Conservation (phyloP, 768 basidiomycete genomes). For the Auricularia sp. region DNA sequence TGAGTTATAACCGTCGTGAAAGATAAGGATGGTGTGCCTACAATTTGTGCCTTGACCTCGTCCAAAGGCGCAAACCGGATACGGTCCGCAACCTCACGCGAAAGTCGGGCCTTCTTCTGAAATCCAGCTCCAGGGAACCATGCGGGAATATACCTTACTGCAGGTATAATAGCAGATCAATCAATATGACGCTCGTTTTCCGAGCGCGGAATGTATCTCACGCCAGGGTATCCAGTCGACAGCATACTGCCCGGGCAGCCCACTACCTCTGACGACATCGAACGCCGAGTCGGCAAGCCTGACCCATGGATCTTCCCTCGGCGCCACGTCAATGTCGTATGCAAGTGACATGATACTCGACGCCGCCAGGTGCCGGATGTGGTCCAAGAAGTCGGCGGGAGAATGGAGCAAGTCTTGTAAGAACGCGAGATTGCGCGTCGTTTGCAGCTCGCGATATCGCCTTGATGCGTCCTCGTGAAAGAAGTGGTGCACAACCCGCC, state of each 20-base stretch:
- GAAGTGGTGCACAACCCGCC: conserved; percentile 1
- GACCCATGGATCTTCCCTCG: not conserved
- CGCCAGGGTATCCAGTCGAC: not conserved
- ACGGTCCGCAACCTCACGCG: not conserved
- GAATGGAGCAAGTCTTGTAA: not conserved
- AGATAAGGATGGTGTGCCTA: no score
- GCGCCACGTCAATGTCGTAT: not conserved
- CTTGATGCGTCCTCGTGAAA: not conserved
- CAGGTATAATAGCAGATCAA: no score
- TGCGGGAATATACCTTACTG: conserved; percentile 14
- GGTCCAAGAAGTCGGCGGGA: conserved; percentile 4
- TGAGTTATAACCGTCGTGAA: no score
- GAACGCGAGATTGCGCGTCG: not conserved
- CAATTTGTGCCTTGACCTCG: no score
- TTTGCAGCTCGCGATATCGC: not conserved
- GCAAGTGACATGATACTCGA: not conserved
- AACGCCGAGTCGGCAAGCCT: not conserved
- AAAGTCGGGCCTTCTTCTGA: conserved; percentile 7
- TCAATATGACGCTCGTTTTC: not conserved
- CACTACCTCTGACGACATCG: not conserved
- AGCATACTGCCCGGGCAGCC: not conserved
- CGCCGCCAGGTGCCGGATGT: not conserved
- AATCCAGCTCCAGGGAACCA: conserved; percentile 16
- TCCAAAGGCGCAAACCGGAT: no score
- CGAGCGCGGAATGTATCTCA: not conserved